phyloP scores from a whole-genome alignment of 139 green algal species.

The Chlamydomonas urium region DNA sequence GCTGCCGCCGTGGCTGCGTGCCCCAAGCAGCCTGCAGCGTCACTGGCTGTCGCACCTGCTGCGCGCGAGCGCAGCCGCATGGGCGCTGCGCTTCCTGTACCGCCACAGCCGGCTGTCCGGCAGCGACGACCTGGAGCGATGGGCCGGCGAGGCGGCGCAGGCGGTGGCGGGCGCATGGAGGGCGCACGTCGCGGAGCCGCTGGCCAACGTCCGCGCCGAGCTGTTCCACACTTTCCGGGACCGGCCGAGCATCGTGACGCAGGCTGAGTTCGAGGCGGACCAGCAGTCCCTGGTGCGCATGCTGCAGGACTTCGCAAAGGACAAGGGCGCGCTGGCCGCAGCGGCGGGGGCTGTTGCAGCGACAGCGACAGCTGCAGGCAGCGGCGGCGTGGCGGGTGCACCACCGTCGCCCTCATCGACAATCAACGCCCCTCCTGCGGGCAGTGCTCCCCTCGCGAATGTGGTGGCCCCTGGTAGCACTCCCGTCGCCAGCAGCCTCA shows the following conservation, averaged over 20 bases:
- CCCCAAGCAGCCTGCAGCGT: too few species aligned
- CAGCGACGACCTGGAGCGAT: too few species aligned
- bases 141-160: too few species aligned
- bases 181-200: constrained; percentile 62
- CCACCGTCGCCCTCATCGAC: neutral
- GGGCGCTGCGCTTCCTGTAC: too few species aligned
- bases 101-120: too few species aligned
- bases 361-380: constrained; percentile 11
- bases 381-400: neutral
- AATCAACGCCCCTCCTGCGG: neutral
- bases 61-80: too few species aligned
- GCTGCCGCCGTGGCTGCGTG: too few species aligned
- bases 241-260: constrained; percentile 50
- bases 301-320: constrained; percentile 75
- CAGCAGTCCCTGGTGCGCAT: constrained; percentile 70
- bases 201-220: constrained; percentile 64
- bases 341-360: neutral
- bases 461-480: neutral
- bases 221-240: constrained; percentile 77
- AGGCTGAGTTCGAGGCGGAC: constrained; percentile 65
- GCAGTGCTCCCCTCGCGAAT: neutral
- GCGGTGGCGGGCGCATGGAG: constrained; percentile 7
- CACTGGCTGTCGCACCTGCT: too few species aligned
- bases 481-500: neutral
- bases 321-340: constrained; percentile 18